Evolutionary conservation across 2,329 filamentous ascomycete genomes (phyloP).

Genomic region (Keithomyces neogunnii): DNA sequence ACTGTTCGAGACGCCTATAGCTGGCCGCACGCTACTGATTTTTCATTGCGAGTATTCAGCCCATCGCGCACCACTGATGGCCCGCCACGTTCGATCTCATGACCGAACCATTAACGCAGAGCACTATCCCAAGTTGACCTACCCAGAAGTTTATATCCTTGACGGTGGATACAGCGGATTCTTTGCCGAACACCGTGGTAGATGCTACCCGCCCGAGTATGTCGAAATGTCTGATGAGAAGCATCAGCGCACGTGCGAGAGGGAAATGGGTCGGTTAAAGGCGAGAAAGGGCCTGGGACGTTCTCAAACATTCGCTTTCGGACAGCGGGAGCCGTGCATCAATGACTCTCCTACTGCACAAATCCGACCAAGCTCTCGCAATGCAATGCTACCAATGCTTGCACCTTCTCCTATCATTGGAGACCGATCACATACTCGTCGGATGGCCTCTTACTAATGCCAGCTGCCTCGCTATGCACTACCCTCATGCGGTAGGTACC

Average conservation of each 20-base stretch:
- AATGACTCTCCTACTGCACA: constrained; percentile 54
- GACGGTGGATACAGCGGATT: constrained; percentile 95
- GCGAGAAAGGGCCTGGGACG: constrained; percentile 78
- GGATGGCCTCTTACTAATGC: constrained; percentile 56
- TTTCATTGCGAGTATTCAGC: constrained; percentile 99
- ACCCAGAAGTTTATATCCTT: constrained; percentile 93
- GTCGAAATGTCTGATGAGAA: constrained; percentile 93
- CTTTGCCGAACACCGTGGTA: constrained; percentile 66
- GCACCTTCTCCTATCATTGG: constrained; percentile 34
- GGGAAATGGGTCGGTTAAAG: constrained; percentile 87
- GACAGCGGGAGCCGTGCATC: constrained; percentile 53
- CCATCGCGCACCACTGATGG: constrained; percentile 93
- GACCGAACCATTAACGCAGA: constrained; percentile 82
- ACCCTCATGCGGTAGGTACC: not conserved
- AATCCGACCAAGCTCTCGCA: constrained; percentile 31
- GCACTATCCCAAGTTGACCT: constrained; percentile 81
- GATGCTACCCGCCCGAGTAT: constrained; percentile 92
- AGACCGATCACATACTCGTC: constrained; percentile 46
- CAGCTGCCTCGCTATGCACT: constrained; percentile 7
- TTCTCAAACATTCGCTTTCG: constrained; percentile 93
- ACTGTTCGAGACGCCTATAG: constrained; percentile 62
- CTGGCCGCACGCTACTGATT: constrained; percentile 70
- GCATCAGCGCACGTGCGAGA: constrained; percentile 87
- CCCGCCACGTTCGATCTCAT: constrained; percentile 81
- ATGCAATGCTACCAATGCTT: constrained; percentile 34